A percentile compares a stretch with the other conserved stretches of the same genome.
Conservation (phyloP, 2,329 filamentous ascomycete genomes). For the Golovinomyces cichoracearum region DNA sequence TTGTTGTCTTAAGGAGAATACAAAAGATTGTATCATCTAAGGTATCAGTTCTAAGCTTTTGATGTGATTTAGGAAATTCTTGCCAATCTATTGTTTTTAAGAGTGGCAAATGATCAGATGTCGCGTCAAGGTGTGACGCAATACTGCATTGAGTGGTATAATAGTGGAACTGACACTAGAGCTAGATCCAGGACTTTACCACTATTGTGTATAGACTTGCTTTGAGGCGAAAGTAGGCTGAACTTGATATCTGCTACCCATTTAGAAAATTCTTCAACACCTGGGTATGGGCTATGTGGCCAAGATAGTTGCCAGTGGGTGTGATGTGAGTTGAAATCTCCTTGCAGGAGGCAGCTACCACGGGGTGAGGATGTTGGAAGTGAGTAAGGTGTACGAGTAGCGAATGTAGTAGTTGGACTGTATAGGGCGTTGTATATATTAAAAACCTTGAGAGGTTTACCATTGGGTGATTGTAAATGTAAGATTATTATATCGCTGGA, state of each 20-base stretch:
- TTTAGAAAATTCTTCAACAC: not conserved
- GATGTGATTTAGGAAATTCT: too few species aligned
- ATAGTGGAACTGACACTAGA: not conserved
- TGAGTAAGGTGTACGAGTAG: not conserved
- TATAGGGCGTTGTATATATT: not conserved
- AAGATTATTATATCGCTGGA: not conserved
- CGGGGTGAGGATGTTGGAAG: not conserved
- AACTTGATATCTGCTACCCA: not conserved
- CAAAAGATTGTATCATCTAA: too few species aligned
- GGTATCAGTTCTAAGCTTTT: too few species aligned
- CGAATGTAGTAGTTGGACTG: not conserved
- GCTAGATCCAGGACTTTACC: not conserved
- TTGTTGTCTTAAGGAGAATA: too few species aligned
- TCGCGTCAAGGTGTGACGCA: not conserved
- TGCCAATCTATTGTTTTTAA: not conserved
- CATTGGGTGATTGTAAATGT: not conserved
- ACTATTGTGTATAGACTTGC: not conserved
- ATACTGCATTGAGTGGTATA: not conserved
- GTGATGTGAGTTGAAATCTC: conserved; percentile 1
- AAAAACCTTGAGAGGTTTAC: not conserved
- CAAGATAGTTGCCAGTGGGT: not conserved
- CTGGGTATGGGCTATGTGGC: not conserved
- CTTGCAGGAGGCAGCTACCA: not conserved
- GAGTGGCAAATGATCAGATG: not conserved
- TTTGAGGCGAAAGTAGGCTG: not conserved